Base-by-base conservation (phyloP, 768 basidiomycete species). In the Kwoniella dendrophila region DNA sequence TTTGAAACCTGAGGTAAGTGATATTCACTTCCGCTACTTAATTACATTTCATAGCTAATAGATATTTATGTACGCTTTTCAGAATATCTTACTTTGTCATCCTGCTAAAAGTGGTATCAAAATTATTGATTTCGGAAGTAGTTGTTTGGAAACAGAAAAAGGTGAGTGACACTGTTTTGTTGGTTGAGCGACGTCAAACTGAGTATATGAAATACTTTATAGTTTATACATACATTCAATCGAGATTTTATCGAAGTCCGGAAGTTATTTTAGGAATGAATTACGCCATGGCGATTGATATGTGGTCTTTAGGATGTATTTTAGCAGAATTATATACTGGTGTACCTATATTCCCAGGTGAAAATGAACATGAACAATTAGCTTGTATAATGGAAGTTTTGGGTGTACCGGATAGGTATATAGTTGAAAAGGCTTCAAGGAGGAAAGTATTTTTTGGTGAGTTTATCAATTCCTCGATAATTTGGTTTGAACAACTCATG, bases 201-300 rank as follows among this genome's bases (percentile, higher is more conserved):
- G 41, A 8, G 12, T 11, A 7, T 26, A 41, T 63, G 45, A 56
- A 32, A 34, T 1, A n/a, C 62, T 45, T 43, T 26, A 3, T 65
- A 99, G 96, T 99, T 66, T 99, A 98, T 79, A 99, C 96, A 1
- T 99, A 99, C 76, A 98, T 99, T 67, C 96, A 98, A 80, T 95
- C 92, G 81, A 90, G 96, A 41, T 99, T 99, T 83, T 99, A 99
- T 81, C 92, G 96, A n/a, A 96, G 93, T 20, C 96, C 96, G 2
- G 96, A 99, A 81, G 95, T 99, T 70, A 99, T 99, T 58, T 85
- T 99, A 38, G 96, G 96, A 55, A 91, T 95, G 89, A 96, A 93
- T 78, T 99, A 99, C 78, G 92, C 95, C 76, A 98, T 96, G 92
- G 93, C 90, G 33, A 95, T 94, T 66, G 92, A 98, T 77, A 99